Evolutionary conservation across 1,284 basidiomycete genomes (phyloP).

Genomic region (Xerocomus amazonicus): DNA sequence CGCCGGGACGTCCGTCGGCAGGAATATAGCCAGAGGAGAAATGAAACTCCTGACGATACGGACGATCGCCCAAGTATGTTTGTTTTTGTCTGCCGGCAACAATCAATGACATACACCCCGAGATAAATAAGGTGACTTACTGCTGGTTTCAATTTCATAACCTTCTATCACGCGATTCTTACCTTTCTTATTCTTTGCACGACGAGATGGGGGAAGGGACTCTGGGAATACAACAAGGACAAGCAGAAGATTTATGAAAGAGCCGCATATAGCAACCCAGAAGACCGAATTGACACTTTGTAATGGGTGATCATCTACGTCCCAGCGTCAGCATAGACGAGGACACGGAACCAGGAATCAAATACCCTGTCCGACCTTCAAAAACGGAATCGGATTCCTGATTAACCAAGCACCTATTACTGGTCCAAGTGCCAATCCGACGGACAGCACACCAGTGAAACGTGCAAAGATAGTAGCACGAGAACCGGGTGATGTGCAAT

Average conservation of each 20-base stretch:
- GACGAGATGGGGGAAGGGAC: conserved; percentile 49
- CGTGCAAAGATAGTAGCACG: conserved; percentile 79
- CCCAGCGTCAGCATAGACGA: conserved; percentile 6
- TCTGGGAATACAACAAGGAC: conserved; percentile 64
- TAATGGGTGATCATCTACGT: conserved; percentile 22
- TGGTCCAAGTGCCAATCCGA: conserved; percentile 75
- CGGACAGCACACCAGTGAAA: conserved; percentile 65
- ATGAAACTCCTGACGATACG: conserved; percentile 37
- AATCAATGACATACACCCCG: background rate
- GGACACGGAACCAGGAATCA: background rate
- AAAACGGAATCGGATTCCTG: conserved; percentile 44
- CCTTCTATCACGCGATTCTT: conserved; percentile 32
- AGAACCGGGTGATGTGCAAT: conserved; percentile 82
- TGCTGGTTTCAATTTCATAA: conserved; percentile 5
- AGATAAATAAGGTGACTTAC: conserved; percentile 10
- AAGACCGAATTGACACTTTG: conserved; percentile 54
- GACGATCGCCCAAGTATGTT: conserved; percentile 10
- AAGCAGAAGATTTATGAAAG: conserved; percentile 48
- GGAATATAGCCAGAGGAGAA: conserved; percentile 52
- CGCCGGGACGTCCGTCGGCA: conserved; percentile 42
- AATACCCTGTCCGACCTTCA: conserved; percentile 27
- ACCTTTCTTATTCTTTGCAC: conserved; percentile 32
- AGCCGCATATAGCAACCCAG: conserved; percentile 49
- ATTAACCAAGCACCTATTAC: conserved; percentile 72
- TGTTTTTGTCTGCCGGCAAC: conserved; percentile 4